A percentile compares a stretch with the other conserved stretches of the same genome.
These are phyloP conservation scores for Heliamphora pulchella DNA, from an alignment of 179 eudicot species.

Conservation along the genomic window DNA sequence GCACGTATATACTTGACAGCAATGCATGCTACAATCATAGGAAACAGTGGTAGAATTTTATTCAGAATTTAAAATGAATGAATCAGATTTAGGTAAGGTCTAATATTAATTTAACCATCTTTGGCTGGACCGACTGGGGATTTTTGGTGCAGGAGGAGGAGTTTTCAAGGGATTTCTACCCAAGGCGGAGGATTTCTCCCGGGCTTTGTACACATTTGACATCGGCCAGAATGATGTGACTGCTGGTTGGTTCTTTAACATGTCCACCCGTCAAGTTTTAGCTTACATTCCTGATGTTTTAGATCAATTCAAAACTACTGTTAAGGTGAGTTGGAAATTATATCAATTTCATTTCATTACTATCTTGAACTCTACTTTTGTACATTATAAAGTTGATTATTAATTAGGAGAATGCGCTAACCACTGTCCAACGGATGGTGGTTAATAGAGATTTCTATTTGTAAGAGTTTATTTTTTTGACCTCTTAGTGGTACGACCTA, in stretches of 20 bases:
- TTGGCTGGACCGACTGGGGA: neutral
- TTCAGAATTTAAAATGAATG: no score
- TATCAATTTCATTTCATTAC: no score
- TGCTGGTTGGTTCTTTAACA: conserved; percentile 56
- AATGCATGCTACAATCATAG: neutral
- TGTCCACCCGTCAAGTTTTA: conserved; percentile 55
- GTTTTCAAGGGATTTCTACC: conserved; percentile 48
- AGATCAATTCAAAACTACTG: conserved; percentile 39
- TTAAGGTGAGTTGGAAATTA: conserved; percentile 31
- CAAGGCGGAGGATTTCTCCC: conserved; percentile 40
- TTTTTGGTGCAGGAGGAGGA: conserved; percentile 35
- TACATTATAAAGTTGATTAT: no score
- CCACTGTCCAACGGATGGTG: no score
- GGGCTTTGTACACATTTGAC: conserved; percentile 69
- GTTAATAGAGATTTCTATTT: no score
- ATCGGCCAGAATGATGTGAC: conserved; percentile 86
- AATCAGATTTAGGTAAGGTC: no score
- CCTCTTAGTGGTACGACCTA: no score
- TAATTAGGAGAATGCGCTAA: no score
- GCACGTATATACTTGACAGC: neutral
- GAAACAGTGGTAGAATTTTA: no score
- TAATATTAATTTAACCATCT: neutral
- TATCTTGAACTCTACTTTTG: neutral
- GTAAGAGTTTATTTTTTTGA: no score
- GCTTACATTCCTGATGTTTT: conserved; percentile 58